Evolutionary conservation across 768 basidiomycete species (phyloP).

Genomic region (Dentipellis sp.): DNA sequence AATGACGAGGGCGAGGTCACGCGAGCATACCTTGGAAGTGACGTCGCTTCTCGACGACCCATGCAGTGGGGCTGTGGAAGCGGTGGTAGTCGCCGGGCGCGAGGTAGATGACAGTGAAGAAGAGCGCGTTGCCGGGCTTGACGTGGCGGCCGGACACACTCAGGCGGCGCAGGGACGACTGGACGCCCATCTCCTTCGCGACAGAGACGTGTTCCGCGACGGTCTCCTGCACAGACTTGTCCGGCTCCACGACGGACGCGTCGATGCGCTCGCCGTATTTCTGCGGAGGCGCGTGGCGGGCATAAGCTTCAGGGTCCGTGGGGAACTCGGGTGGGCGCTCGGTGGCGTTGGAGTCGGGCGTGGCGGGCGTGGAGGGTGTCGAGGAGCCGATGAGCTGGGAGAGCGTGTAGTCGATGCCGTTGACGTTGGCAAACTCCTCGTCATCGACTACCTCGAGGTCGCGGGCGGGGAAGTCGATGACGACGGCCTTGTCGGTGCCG

Average conservation of each 20-base stretch:
- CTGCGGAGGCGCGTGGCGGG: constrained; percentile 21
- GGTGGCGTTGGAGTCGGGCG: constrained; percentile 14
- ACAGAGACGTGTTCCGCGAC: constrained; percentile 63
- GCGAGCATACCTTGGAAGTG: constrained; percentile 79
- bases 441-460: constrained; percentile 68
- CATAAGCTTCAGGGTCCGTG: constrained; percentile 8
- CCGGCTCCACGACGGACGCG: constrained; percentile 61
- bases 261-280: constrained; percentile 67
- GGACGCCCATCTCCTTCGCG: constrained; percentile 61
- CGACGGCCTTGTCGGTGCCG: constrained; percentile 30
- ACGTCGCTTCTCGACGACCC: constrained; percentile 93
- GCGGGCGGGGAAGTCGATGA: constrained; percentile 32
- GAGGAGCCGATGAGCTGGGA: constrained; percentile 71
- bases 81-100: constrained; percentile 98
- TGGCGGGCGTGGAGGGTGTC: constrained; percentile 29
- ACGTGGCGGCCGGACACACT: constrained; percentile 39
- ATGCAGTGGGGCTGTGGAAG: constrained; percentile 91
- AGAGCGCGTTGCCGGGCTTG: constrained; percentile 74
- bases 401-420: constrained; percentile 95
- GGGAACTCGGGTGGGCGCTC: constrained; percentile 11
- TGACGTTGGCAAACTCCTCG: constrained; percentile 89
- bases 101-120: constrained; percentile 93
- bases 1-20: background rate
- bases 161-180: constrained; percentile 26
- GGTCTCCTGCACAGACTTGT: constrained; percentile 41